phyloP scores from a whole-genome alignment of 768 basidiomycete genomes.

The Boletus huronensis region DNA sequence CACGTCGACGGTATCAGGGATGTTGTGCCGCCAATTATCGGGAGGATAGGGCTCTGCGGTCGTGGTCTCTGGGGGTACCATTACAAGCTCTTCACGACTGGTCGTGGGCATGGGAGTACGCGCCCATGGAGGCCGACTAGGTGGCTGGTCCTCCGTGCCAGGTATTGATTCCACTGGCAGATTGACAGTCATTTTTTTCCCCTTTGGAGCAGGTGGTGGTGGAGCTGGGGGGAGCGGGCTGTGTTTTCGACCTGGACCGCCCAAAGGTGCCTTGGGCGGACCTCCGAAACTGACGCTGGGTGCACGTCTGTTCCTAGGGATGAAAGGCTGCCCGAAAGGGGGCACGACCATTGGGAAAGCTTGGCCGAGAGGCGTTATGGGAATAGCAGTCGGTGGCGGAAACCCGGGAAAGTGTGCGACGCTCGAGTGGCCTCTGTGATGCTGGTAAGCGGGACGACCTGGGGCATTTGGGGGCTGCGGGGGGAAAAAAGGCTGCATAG shows the following conservation, averaged over 20 bases:
- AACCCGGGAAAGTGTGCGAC: slow-evolving; percentile 63
- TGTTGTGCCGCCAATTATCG: slow-evolving; percentile 52
- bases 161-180: slow-evolving; percentile 64
- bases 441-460: slow-evolving; percentile 45
- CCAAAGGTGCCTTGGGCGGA: slow-evolving; percentile 82
- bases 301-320: slow-evolving; percentile 61
- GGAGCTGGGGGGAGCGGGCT: slow-evolving; percentile 53
- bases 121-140: slow-evolving; percentile 55
- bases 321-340: slow-evolving; percentile 48
- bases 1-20: slow-evolving; percentile 74
- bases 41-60: slow-evolving; percentile 60
- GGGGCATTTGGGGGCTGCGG: slow-evolving; percentile 48
- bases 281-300: slow-evolving; percentile 72
- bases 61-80: slow-evolving; percentile 32
- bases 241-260: slow-evolving; percentile 74
- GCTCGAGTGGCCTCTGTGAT: slow-evolving; percentile 56
- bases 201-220: slow-evolving; percentile 40
- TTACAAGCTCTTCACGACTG: slow-evolving; percentile 28
- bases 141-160: slow-evolving; percentile 35
- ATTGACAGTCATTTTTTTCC: slow-evolving; percentile 67
- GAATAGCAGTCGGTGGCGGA: slow-evolving; percentile 50
- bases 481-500: slow-evolving; percentile 68
- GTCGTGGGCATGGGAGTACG: slow-evolving; percentile 49
- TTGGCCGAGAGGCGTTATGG: slow-evolving; percentile 58
- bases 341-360: slow-evolving; percentile 53